Conservation (phyloP, 148 eudicot species). For the Rhododendron griersonianum region DNA sequence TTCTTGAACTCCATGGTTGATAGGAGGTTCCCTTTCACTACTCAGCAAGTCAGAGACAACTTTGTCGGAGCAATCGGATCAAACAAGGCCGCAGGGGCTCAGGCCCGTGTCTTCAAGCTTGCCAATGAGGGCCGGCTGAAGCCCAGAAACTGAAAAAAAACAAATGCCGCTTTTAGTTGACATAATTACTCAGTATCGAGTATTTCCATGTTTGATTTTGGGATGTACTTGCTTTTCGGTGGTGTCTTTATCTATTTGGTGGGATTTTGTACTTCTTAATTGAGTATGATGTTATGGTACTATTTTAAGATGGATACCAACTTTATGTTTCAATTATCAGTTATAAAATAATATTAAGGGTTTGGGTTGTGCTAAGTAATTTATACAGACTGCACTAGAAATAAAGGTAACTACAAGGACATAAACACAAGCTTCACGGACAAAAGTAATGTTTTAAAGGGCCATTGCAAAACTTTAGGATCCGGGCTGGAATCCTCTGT, state of each 20-base stretch:
- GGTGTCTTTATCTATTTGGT: neutral
- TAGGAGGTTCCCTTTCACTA: constrained; percentile 54
- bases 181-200: neutral
- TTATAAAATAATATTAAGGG: constrained; percentile 5
- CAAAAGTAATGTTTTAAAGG: neutral
- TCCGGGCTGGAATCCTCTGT: neutral
- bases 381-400: neutral
- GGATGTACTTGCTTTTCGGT: neutral
- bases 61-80: constrained; percentile 54
- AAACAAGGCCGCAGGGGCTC: constrained; percentile 63
- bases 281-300: constrained; percentile 1
- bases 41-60: constrained; percentile 51
- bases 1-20: constrained; percentile 74
- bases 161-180: neutral
- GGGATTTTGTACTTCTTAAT: constrained; percentile 6
- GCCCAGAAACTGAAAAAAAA: constrained; percentile 26
- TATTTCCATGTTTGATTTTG: neutral
- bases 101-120: constrained; percentile 69
- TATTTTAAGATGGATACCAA: constrained; percentile 1
- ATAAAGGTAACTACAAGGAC: neutral
- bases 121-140: constrained; percentile 74
- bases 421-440: neutral
- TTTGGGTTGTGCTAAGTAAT: neutral
- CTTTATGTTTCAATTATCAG: constrained; percentile 4
- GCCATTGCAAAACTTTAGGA: neutral